These are phyloP conservation scores for Niebla homalea DNA, from an alignment of 495 filamentous ascomycete genomes.

Conservation along the genomic window DNA sequence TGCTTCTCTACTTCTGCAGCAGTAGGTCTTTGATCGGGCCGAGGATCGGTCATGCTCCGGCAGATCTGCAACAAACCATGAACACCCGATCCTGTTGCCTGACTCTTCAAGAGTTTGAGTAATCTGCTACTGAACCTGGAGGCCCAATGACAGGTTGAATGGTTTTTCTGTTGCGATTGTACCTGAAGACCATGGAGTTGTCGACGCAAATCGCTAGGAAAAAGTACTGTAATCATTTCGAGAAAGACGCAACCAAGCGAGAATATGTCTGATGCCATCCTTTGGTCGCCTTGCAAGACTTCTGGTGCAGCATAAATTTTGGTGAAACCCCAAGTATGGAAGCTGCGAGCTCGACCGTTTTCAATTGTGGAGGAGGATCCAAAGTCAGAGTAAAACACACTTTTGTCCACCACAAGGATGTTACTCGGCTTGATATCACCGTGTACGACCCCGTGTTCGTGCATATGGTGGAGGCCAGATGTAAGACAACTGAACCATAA, in stretches of 20 bases:
- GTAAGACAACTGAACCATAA: not conserved
- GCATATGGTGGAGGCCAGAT: not conserved
- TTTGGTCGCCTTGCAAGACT: not conserved
- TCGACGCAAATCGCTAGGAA: too few species aligned
- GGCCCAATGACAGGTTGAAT: too few species aligned
- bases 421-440: constrained; percentile 1
- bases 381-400: not conserved
- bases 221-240: not conserved
- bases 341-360: not conserved
- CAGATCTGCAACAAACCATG: too few species aligned
- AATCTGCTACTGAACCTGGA: too few species aligned
- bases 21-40: too few species aligned
- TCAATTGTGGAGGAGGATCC: not conserved
- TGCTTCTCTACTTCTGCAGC: too few species aligned
- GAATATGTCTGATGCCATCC: not conserved
- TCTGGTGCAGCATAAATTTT: not conserved
- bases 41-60: too few species aligned
- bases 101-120: too few species aligned
- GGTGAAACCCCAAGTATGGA: not conserved
- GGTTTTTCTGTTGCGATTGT: too few species aligned
- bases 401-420: not conserved
- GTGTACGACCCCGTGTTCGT: not conserved
- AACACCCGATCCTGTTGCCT: too few species aligned
- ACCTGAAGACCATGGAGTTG: too few species aligned
- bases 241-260: constrained; percentile 2